Percentiles rank a stretch among this genome's conserved stretches.
Evolutionary conservation across 2,329 filamentous ascomycete genomes (phyloP).

Genomic region (Trichoderma asperellum): DNA sequence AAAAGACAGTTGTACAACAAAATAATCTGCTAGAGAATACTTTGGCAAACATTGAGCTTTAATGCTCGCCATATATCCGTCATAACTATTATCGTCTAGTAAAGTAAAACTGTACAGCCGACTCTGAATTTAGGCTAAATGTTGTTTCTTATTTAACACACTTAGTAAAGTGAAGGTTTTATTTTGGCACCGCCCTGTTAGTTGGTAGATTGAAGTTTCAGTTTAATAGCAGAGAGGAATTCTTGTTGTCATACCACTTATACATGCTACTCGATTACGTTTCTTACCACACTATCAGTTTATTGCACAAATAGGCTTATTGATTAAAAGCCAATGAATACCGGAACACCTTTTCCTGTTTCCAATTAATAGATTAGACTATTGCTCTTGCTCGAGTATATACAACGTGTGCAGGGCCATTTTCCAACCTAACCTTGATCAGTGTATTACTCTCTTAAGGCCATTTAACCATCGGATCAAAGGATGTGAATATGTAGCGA

Average conservation of each 20-base stretch:
- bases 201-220: not conserved
- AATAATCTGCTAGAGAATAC: not conserved
- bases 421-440: not conserved
- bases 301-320: not conserved
- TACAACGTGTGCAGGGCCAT: not conserved
- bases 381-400: not conserved
- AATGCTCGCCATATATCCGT: not conserved
- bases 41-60: not conserved
- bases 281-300: no score
- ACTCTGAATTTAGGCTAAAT: conserved; percentile 1
- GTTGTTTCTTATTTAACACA: no score
- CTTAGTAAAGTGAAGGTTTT: not conserved
- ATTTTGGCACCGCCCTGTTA: not conserved
- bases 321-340: not conserved
- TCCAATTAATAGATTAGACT: not conserved
- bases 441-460: not conserved
- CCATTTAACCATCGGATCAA: not conserved
- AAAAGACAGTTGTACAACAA: not conserved
- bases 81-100: not conserved
- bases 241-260: not conserved
- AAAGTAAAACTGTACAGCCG: not conserved
- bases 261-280: not conserved
- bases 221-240: not conserved
- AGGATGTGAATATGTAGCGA: not conserved
- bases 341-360: not conserved